Conservation (phyloP, 148 eudicot species). For the Tetragonia tetragonoides region DNA sequence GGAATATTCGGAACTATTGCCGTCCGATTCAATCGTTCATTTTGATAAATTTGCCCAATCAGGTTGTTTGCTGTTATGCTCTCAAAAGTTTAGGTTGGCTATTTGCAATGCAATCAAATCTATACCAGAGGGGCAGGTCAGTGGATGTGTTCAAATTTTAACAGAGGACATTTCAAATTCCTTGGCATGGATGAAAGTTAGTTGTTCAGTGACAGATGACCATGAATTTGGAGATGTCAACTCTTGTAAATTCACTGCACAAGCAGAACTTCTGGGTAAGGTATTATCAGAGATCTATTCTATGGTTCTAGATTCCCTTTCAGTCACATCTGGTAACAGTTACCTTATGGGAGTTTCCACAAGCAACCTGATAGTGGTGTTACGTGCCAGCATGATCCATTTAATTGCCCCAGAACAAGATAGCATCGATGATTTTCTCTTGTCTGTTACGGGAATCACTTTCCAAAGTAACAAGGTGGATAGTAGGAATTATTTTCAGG, state of each 20-base stretch:
- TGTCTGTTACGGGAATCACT: conserved; percentile 37
- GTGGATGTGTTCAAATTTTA: conserved; percentile 58
- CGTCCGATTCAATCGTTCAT: conserved; percentile 25
- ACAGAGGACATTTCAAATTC: conserved; percentile 65
- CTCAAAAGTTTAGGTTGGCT: conserved; percentile 63
- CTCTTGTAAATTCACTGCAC: conserved; percentile 29
- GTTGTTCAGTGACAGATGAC: conserved; percentile 26
- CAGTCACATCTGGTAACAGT: conserved; percentile 78
- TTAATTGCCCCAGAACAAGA: conserved; percentile 40
- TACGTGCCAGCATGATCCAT: conserved; percentile 50
- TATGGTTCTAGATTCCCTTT: conserved; percentile 67
- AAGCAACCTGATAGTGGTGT: conserved; percentile 42
- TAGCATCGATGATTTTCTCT: conserved; percentile 34
- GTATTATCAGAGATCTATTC: conserved; percentile 66
- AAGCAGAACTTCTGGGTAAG: conserved; percentile 62
- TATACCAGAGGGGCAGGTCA: conserved; percentile 94
- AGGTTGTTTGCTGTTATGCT: conserved; percentile 52
- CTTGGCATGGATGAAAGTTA: conserved; percentile 64
- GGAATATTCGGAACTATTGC: conserved; percentile 19
- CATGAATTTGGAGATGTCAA: conserved; percentile 26
- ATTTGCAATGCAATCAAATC: conserved; percentile 57
- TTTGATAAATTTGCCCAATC: conserved; percentile 52
- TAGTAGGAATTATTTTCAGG: conserved; percentile 19
- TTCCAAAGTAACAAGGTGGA: conserved; percentile 17
- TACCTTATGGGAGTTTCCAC: conserved; percentile 56